Evolutionary conservation across 805 yeast species (phyloP).

Genomic region (Candida oleophila): DNA sequence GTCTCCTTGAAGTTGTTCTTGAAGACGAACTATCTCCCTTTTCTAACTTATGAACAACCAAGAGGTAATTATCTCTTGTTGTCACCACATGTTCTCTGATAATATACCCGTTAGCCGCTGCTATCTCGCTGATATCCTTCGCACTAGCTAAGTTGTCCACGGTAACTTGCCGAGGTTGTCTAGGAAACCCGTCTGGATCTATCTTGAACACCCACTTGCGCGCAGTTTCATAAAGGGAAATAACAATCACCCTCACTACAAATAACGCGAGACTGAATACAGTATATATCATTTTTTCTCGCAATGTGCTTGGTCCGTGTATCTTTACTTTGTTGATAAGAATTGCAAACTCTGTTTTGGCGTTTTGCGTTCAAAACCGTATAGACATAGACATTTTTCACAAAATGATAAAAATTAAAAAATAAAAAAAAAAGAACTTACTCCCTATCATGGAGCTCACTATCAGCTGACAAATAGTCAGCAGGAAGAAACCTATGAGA

Average conservation of each 20-base stretch:
- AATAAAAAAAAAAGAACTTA: no score
- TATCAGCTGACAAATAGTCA: no score
- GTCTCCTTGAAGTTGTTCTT: neutral
- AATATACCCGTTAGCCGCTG: constrained; percentile 20
- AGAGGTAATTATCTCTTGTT: constrained; percentile 26
- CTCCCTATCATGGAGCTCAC: no score
- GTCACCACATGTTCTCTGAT: constrained; percentile 29
- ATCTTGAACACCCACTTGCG: neutral
- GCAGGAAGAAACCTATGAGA: no score
- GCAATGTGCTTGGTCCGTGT: no score
- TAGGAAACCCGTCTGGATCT: neutral
- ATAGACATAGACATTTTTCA: no score
- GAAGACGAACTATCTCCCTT: constrained; percentile 5
- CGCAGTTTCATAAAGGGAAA: constrained; percentile 2
- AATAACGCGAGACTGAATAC: constrained; percentile 2
- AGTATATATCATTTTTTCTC: neutral
- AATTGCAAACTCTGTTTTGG: no score
- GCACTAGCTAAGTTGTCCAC: constrained; percentile 10
- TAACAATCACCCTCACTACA: neutral
- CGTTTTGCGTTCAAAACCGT: no score
- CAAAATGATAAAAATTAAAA: no score
- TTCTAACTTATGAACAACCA: constrained; percentile 29
- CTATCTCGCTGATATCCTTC: constrained; percentile 23
- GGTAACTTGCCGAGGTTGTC: neutral
- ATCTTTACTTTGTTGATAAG: no score